These are phyloP conservation scores for Phytophthora citrophthora DNA, from an alignment of 352 stramenopile genomes.

Conservation along the genomic window DNA sequence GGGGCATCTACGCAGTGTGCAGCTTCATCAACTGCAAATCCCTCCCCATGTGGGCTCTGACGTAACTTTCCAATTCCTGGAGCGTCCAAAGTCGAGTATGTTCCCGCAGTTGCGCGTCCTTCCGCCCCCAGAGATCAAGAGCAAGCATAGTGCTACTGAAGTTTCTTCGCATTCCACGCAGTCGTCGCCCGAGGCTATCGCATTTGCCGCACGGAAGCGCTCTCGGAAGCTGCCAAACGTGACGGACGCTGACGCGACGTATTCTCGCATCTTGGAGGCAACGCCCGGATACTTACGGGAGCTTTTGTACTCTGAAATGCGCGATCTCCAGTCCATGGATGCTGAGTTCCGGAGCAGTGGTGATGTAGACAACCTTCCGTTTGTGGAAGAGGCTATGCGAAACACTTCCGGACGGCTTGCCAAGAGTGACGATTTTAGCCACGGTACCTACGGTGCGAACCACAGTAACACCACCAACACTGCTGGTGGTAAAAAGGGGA, in stretches of 20 bases:
- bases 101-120: conserved; percentile 63
- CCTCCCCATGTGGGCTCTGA: conserved; percentile 59
- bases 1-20: conserved; percentile 75
- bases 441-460: conserved; percentile 15
- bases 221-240: conserved; percentile 66
- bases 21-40: conserved; percentile 61
- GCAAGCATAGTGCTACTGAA: conserved; percentile 1
- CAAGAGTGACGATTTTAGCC: conserved; percentile 23
- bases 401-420: conserved; percentile 69
- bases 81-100: conserved; percentile 72
- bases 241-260: conserved; percentile 68
- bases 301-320: conserved; percentile 69
- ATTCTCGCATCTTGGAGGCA: conserved; percentile 76
- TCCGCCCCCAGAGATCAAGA: conserved; percentile 10
- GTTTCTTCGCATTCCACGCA: conserved; percentile 2
- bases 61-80: conserved; percentile 78
- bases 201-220: conserved; percentile 45
- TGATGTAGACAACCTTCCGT: conserved; percentile 77
- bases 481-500: conserved; percentile 9
- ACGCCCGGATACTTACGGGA: conserved; percentile 70
- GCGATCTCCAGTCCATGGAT: conserved; percentile 71
- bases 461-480: conserved; percentile 1
- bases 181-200: conserved; percentile 17
- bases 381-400: conserved; percentile 82
- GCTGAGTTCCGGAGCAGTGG: conserved; percentile 74